These are phyloP conservation scores for Euptelea pleiosperma DNA, from an alignment of 164 flowering plant genomes.

Conservation along the genomic window DNA sequence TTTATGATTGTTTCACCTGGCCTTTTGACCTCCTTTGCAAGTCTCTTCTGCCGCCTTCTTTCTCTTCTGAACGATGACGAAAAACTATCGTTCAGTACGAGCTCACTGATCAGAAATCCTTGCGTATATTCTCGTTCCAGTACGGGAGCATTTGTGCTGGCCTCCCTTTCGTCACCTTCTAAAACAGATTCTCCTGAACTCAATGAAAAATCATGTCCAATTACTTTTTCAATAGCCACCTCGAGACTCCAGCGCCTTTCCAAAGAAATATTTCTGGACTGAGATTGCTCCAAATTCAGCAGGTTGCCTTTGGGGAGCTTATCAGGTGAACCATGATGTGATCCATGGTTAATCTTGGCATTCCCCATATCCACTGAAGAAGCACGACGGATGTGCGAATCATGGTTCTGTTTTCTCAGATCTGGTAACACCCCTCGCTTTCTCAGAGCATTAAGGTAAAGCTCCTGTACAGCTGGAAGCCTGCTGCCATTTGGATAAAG, in stretches of 20 bases:
- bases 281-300: conserved; percentile 57
- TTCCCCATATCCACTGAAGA: conserved; percentile 64
- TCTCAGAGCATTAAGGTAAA: conserved; percentile 72
- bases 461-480: conserved; percentile 64
- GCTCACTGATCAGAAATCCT: conserved; percentile 91
- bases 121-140: conserved; percentile 93
- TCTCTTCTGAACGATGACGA: conserved; percentile 62
- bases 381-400: conserved; percentile 57
- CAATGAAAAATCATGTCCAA: conserved; percentile 54
- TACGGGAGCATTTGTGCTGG: conserved; percentile 49
- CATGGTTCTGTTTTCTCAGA: conserved; percentile 51
- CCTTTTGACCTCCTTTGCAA: conserved; percentile 69
- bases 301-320: conserved; percentile 55
- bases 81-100: conserved; percentile 65
- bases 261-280: conserved; percentile 50
- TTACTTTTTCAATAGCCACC: conserved; percentile 79
- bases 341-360: conserved; percentile 45
- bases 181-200: conserved; percentile 41
- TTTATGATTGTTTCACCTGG: conserved; percentile 92
- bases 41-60: conserved; percentile 65
- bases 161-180: conserved; percentile 43
- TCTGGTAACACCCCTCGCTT: conserved; percentile 86
- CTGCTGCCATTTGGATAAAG: conserved; percentile 79
- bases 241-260: conserved; percentile 98
- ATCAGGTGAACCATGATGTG: conserved; percentile 45